Conservation (phyloP, 139 green algal species). For the Chlorella sp. region DNA sequence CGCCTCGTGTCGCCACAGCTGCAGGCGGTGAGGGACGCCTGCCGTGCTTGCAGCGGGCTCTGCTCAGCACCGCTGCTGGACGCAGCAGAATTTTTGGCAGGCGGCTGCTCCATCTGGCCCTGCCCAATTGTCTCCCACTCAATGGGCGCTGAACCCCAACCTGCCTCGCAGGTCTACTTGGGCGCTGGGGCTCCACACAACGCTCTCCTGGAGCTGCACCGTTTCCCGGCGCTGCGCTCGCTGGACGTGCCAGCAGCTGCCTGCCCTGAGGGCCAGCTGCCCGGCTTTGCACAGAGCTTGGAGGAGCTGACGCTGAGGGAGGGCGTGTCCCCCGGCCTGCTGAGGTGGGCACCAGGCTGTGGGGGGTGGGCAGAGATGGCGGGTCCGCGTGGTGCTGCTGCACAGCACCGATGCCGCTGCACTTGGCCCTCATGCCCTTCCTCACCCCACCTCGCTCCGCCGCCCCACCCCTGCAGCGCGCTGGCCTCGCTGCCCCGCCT, state of each 20-base stretch:
- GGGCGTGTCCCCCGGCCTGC: background rate
- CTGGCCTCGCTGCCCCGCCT: constrained; percentile 2
- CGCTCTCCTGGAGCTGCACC: background rate
- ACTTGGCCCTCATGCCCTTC: no score
- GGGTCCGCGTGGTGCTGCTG: no score
- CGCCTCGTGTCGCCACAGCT: constrained; percentile 7
- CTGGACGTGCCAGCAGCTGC: background rate
- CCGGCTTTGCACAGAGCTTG: background rate
- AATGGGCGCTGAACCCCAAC: no score
- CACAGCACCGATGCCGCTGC: no score
- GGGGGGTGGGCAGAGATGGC: background rate
- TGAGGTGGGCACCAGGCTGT: background rate
- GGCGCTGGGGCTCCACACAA: background rate
- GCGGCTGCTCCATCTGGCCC: no score
- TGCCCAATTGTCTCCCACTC: no score
- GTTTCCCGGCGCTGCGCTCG: constrained; percentile 3
- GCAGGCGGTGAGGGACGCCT: no score
- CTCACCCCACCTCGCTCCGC: no score
- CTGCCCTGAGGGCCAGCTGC: background rate
- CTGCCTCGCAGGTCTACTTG: background rate
- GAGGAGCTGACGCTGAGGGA: constrained; percentile 23
- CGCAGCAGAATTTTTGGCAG: no score
- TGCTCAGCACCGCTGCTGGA: no score
- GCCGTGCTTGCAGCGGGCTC: no score
- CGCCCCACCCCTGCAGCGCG: background rate